Evolutionary conservation across 352 stramenopile genomes (phyloP).

Genomic region (Phytophthora colocasiae): DNA sequence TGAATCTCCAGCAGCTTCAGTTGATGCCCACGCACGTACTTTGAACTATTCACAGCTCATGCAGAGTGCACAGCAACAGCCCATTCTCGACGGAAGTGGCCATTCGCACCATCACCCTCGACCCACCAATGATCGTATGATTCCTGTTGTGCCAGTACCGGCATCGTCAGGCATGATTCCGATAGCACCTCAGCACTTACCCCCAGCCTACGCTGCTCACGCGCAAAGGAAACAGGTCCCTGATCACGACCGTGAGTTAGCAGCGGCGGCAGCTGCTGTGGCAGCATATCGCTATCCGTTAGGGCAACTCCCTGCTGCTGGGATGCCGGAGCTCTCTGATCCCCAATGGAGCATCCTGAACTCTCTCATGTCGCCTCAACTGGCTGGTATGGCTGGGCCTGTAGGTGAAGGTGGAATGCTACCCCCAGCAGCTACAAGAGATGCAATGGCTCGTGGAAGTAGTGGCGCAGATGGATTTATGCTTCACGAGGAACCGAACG

Average conservation of each 20-base stretch:
- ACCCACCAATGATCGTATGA: conserved; percentile 20
- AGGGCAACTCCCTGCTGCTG: conserved; percentile 33
- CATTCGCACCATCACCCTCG: conserved; percentile 20
- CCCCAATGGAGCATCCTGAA: conserved; percentile 83
- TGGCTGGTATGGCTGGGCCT: conserved; percentile 45
- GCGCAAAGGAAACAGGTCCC: conserved; percentile 31
- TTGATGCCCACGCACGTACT: conserved; percentile 13
- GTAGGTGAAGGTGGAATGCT: conserved; percentile 28
- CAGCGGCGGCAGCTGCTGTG: conserved; percentile 39
- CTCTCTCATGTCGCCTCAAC: conserved; percentile 80
- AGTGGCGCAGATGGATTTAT: conserved; percentile 52
- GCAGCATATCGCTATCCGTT: conserved; percentile 48
- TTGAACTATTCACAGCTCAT: conserved; percentile 44
- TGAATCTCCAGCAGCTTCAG: conserved; percentile 9
- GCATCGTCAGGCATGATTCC: conserved; percentile 17
- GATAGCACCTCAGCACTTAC: conserved; percentile 38
- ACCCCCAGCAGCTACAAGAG: conserved; percentile 36
- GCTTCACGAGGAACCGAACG: conserved; percentile 62
- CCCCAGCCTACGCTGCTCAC: conserved; percentile 33
- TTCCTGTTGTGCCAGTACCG: conserved; percentile 14
- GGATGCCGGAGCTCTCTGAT: conserved; percentile 59
- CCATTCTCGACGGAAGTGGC: conserved; percentile 18
- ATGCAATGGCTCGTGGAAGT: conserved; percentile 35
- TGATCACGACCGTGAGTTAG: conserved; percentile 38
- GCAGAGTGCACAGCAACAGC: conserved; percentile 36